Evolutionary conservation across 2,329 filamentous ascomycete species (phyloP), one percentile per base, ranked within the genome.

Genomic region (Rhynchosporium graminicola): DNA sequence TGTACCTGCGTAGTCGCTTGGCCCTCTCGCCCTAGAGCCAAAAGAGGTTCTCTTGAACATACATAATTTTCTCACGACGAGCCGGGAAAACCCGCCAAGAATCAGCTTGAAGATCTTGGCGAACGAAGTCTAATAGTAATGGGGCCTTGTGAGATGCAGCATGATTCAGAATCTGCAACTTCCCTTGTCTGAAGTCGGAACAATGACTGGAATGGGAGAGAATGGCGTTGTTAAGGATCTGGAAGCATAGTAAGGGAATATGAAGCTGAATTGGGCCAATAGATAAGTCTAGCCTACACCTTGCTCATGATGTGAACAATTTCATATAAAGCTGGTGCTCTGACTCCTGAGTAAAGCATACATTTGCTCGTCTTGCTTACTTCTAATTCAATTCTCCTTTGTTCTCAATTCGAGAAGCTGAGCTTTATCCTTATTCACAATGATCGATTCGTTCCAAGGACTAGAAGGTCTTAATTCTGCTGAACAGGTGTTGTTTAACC

Each of bases 381-480:
- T 20, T 6, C 38, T 50, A 12, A 13, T 6, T 42, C 42, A 36
- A 48, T 40, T 50, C 47, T 52, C 26, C 9, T 8, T 50, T 48
- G 36, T 56, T 26, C 29, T 29, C 12, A 20, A n/a, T 33, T 56
- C 38, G 9, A 8, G 31, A 56, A 29, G 51, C 45, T 52, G 52
- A 43, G 52, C 43, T 59, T 50, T 33, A 33, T 55, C 29, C 43
- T 40, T 45, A 6, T 33, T 60, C 45, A 62, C 20, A 15, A 64
- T 64, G 55, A 15, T 55, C 29, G 33, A 55, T 48, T 52, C 60
- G 10, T 62, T 62, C 31, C 63, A 62, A 42, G 51, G 57, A 47
- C 42, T 62, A 8, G 63, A 65, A 33, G 26, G 48, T 46, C 47
- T 60, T 29, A 52, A 47, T 31, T 51, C 62, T 52, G 60, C 59